Base-by-base conservation (phyloP, 352 stramenopile genomes). In the Phytophthora hybrid region DNA sequence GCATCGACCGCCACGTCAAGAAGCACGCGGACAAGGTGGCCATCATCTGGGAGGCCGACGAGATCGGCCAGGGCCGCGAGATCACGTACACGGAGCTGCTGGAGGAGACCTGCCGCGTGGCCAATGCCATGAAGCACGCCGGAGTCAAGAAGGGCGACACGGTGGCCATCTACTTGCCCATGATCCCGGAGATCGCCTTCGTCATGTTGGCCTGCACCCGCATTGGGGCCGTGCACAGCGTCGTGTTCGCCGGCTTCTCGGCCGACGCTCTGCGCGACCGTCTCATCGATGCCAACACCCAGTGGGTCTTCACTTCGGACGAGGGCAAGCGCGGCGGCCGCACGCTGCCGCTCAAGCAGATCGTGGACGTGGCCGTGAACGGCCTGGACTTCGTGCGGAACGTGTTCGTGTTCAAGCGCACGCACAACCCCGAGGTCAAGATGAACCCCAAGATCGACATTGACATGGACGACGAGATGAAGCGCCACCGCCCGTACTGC, bases 141-240 rank as follows among this genome's bases (percentile, higher is more conserved):
- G 97, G 97, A 41, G 79, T 95, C n/a, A 80, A 80, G 60, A 90
- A 98, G 74, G 97, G 97, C 5, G 97, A 99, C 85, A 93, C 96
- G 11, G 98, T 99, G 4, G 98, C 96, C 18, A 91, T 99, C 37
- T 99, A 99, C 87, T 99, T 99, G 98, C 98, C 98, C 37, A 99
- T 99, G 98, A 98, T 99, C 57, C 97, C 97, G 8, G 97, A 99
- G 78, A 83, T 97, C 6, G 95, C 94, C n/a, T 98, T 99, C 76
- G 96, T 96, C 32, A 99, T 99, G 98, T 83, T 99, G 26, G 98
- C 98, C 0, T 99, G 98, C 72, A 93, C 96, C 8, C 93, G 98
- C 37, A 99, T 99, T 69, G 98, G 98, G 29, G 98, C 97, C 11
- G 87, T 99, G 5, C 98, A 99, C 84, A 98, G 89, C 16, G 95